Percentiles rank a stretch among this genome's conserved stretches.
Evolutionary conservation across 1,284 basidiomycete genomes (phyloP).

Genomic region (Leccinum subrobustum): DNA sequence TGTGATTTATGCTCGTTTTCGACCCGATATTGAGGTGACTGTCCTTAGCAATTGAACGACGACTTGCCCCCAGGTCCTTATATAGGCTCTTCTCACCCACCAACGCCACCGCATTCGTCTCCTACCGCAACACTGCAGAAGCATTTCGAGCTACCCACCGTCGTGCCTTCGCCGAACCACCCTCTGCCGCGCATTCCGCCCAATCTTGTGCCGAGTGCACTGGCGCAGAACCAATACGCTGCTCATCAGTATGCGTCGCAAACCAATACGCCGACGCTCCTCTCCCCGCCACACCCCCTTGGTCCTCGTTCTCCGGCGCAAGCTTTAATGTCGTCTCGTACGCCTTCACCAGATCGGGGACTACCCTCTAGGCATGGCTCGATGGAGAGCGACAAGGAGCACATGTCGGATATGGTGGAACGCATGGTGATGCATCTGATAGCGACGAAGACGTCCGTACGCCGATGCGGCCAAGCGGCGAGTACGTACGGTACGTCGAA

Average conservation of each 20-base stretch:
- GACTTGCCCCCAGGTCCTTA: conserved; percentile 19
- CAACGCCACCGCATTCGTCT: conserved; percentile 39
- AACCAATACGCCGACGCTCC: conserved; percentile 32
- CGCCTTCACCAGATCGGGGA: conserved; percentile 47
- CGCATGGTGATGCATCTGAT: conserved; percentile 21
- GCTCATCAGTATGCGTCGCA: conserved; percentile 26
- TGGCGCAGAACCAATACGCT: conserved; percentile 19
- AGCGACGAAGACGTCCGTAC: conserved; percentile 36
- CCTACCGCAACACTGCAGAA: conserved; percentile 37
- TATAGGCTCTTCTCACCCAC: conserved; percentile 34
- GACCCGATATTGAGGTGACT: neutral
- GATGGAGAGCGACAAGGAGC: conserved; percentile 23
- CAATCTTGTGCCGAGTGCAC: conserved; percentile 19
- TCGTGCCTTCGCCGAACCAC: conserved; percentile 35
- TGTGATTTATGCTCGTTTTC: conserved; percentile 21
- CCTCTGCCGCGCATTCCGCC: conserved; percentile 41
- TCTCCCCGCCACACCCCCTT: conserved; percentile 65
- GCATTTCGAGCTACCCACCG: conserved; percentile 35
- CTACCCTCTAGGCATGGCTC: conserved; percentile 25
- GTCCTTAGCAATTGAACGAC: conserved; percentile 29
- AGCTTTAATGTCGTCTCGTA: conserved; percentile 45
- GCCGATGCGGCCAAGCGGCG: conserved; percentile 54
- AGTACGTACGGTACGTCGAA: too few relatives aligned
- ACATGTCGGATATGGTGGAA: conserved; percentile 23
- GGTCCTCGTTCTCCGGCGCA: conserved; percentile 65